Evolutionary conservation across 2,329 filamentous ascomycete species (phyloP).

Genomic region (Albifimbria verrucaria): DNA sequence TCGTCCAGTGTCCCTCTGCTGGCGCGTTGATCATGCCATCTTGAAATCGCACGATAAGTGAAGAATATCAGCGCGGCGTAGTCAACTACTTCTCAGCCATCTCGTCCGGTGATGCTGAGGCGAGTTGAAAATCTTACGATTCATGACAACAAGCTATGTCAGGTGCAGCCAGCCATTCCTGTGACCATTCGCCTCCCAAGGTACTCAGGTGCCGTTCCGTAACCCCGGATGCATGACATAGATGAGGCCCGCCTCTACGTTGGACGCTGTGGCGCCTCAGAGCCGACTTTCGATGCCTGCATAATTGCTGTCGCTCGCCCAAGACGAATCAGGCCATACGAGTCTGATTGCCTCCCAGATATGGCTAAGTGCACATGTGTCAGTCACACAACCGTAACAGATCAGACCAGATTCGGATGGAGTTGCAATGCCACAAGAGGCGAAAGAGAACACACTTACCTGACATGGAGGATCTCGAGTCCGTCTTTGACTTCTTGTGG

Average conservation of each 20-base stretch:
- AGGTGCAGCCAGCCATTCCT: background rate
- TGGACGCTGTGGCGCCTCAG: slow-evolving; percentile 38
- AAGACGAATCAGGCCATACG: slow-evolving; percentile 88
- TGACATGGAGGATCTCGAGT: slow-evolving; percentile 83
- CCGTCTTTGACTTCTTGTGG: slow-evolving; percentile 86
- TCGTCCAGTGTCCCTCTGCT: background rate
- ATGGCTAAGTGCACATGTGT: slow-evolving; percentile 54
- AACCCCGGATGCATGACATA: background rate
- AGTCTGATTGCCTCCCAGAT: slow-evolving; percentile 91
- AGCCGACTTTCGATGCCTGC: slow-evolving; percentile 75
- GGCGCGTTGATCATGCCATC: too few relatives aligned
- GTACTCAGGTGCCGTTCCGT: too few relatives aligned
- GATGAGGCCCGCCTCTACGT: background rate
- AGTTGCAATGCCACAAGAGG: slow-evolving; percentile 1
- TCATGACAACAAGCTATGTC: background rate
- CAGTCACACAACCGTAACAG: slow-evolving; percentile 22
- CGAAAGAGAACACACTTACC: slow-evolving; percentile 49
- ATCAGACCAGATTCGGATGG: background rate
- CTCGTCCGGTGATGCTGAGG: too few relatives aligned
- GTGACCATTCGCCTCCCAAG: too few relatives aligned
- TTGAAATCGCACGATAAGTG: too few relatives aligned
- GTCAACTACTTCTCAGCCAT: too few relatives aligned
- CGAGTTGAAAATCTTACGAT: too few relatives aligned
- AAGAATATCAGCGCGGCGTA: too few relatives aligned
- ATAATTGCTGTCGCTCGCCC: slow-evolving; percentile 70